These are phyloP conservation scores for Tolypocladium sp. DNA, from an alignment of 2,329 filamentous ascomycete genomes.

Conservation along the genomic window DNA sequence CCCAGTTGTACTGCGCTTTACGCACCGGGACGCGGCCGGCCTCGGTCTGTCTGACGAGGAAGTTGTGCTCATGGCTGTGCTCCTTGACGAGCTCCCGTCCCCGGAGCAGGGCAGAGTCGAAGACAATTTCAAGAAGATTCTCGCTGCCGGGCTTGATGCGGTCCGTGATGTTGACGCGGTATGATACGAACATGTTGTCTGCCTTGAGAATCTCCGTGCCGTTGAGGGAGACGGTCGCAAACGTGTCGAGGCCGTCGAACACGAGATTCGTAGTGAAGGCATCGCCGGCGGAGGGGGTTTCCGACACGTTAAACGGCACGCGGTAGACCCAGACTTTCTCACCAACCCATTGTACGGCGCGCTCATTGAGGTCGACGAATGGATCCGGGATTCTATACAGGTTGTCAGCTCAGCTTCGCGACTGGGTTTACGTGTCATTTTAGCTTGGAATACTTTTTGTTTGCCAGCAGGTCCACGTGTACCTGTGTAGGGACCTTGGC, in stretches of 20 bases:
- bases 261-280: constrained; percentile 31
- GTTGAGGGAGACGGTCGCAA: constrained; percentile 49
- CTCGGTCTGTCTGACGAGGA: constrained; percentile 40
- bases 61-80: constrained; percentile 41
- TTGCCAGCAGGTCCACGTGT: constrained; percentile 25
- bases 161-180: constrained; percentile 42
- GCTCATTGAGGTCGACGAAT: constrained; percentile 52
- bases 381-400: constrained; percentile 39
- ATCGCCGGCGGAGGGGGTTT: constrained; percentile 6
- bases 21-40: constrained; percentile 25
- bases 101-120: constrained; percentile 44
- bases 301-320: constrained; percentile 11
- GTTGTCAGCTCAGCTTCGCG: neutral
- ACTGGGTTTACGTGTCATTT: neutral
- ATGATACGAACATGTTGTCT: constrained; percentile 56
- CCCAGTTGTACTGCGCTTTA: constrained; percentile 65
- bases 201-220: constrained; percentile 40
- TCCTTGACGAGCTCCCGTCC: constrained; percentile 42
- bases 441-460: neutral
- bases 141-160: constrained; percentile 19
- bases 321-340: constrained; percentile 53
- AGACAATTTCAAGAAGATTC: constrained; percentile 46
- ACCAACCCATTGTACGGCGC: constrained; percentile 51
- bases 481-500: constrained; percentile 24
- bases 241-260: constrained; percentile 57